Evolutionary conservation across 768 basidiomycete genomes (phyloP).

Genomic region (Trametes villosa): DNA sequence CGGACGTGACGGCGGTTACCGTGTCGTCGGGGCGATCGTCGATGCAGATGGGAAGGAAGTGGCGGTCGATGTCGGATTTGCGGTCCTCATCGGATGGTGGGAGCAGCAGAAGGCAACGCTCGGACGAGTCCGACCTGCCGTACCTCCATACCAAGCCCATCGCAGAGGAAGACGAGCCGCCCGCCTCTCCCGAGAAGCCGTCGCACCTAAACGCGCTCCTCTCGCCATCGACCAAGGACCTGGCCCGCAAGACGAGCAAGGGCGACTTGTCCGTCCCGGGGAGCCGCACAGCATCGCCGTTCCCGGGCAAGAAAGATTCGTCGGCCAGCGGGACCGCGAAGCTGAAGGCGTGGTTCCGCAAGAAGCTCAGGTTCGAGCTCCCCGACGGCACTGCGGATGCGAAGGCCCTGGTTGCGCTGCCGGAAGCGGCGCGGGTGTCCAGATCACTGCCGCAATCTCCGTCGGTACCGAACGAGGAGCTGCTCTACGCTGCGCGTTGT

Average conservation of each 20-base stretch:
- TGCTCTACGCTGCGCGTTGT: slow-evolving; percentile 7
- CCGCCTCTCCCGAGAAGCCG: slow-evolving; percentile 3
- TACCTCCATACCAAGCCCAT: slow-evolving; percentile 14
- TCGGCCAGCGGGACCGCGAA: slow-evolving; percentile 47
- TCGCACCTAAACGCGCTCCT: slow-evolving; percentile 22
- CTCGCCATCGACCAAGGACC: slow-evolving; percentile 16
- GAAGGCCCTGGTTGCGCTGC: neutral
- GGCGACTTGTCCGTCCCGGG: slow-evolving; percentile 11
- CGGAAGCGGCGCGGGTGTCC: neutral
- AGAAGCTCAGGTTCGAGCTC: slow-evolving; percentile 46
- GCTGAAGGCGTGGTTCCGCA: slow-evolving; percentile 67
- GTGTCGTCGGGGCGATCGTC: slow-evolving; percentile 25
- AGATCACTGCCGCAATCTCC: neutral
- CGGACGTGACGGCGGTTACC: slow-evolving; percentile 57
- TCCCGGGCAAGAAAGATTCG: slow-evolving; percentile 21
- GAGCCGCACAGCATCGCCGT: slow-evolving; percentile 17
- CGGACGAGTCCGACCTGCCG: slow-evolving; percentile 5
- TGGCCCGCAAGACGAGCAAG: slow-evolving; percentile 24
- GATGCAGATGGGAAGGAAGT: slow-evolving; percentile 19
- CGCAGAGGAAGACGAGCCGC: slow-evolving; percentile 18
- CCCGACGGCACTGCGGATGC: slow-evolving; percentile 12
- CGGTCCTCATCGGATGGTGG: slow-evolving; percentile 9
- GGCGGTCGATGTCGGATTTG: slow-evolving; percentile 28
- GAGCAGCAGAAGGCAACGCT: neutral
- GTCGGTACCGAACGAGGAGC: neutral